phyloP scores from a whole-genome alignment of 2,329 filamentous ascomycete species.

The Penicillium sp. region DNA sequence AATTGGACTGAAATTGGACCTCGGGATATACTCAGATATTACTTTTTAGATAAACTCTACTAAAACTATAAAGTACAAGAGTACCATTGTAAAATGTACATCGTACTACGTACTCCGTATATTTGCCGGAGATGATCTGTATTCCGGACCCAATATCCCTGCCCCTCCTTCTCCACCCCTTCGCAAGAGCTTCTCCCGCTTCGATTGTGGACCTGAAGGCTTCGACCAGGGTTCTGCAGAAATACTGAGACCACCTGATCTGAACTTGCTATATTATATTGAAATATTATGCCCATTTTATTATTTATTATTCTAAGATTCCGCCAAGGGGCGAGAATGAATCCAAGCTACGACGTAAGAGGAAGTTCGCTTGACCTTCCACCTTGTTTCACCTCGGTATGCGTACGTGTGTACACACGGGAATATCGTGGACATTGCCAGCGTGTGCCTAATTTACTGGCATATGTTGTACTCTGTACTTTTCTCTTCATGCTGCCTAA shows the following conservation, averaged over 20 bases:
- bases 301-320: background rate
- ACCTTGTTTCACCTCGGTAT: constrained; percentile 15
- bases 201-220: constrained; percentile 36
- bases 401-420: background rate
- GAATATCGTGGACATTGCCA: background rate
- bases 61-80: background rate
- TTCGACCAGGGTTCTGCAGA: constrained; percentile 30
- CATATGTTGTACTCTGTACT: background rate
- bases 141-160: constrained; percentile 14
- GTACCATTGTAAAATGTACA: background rate
- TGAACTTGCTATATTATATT: background rate
- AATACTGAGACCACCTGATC: constrained; percentile 15
- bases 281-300: background rate
- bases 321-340: constrained; percentile 7
- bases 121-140: constrained; percentile 5
- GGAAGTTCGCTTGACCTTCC: constrained; percentile 25
- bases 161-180: constrained; percentile 33
- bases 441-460: background rate
- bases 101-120: background rate
- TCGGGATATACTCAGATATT: background rate
- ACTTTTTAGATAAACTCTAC: background rate
- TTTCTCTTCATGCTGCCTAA: background rate
- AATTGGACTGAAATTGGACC: background rate
- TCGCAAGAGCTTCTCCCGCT: constrained; percentile 40
- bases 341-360: constrained; percentile 13